Evolutionary conservation across 169 alveolate species (phyloP).

Genomic region (Eimeria necatrix): DNA sequence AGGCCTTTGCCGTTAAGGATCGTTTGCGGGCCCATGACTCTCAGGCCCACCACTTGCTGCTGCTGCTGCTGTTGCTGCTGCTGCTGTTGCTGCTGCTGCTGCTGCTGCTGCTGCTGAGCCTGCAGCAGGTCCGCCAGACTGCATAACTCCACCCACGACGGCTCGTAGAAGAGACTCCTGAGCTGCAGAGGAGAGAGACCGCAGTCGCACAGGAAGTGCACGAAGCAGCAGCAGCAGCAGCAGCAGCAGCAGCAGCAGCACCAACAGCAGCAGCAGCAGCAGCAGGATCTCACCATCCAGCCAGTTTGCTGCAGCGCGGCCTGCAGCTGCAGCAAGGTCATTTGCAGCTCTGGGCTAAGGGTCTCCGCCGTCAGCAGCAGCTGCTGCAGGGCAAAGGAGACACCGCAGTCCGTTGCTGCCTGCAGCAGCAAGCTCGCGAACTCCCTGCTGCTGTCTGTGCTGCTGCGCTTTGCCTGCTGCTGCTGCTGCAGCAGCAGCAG

Average conservation of each 20-base stretch:
- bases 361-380: background rate
- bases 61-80: conserved; percentile 56
- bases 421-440: conserved; percentile 26
- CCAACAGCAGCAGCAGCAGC: conserved; percentile 15
- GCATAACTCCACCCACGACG: conserved; percentile 23
- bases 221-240: conserved; percentile 10
- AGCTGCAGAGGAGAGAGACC: background rate
- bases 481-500: conserved; percentile 53
- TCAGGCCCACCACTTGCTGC: background rate
- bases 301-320: background rate
- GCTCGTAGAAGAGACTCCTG: conserved; percentile 24
- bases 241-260: conserved; percentile 33
- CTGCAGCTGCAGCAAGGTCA: conserved; percentile 38
- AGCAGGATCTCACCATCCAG: background rate
- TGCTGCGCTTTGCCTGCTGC: background rate
- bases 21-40: conserved; percentile 31
- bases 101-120: conserved; percentile 48
- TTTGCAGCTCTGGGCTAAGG: conserved; percentile 23
- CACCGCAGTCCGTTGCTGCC: background rate
- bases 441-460: conserved; percentile 5
- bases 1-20: conserved; percentile 1
- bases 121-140: background rate
- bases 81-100: conserved; percentile 57
- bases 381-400: background rate
- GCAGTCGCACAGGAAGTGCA: background rate